phyloP scores from a whole-genome alignment of 768 basidiomycete species.

The Phlegmacium glaucopus region DNA sequence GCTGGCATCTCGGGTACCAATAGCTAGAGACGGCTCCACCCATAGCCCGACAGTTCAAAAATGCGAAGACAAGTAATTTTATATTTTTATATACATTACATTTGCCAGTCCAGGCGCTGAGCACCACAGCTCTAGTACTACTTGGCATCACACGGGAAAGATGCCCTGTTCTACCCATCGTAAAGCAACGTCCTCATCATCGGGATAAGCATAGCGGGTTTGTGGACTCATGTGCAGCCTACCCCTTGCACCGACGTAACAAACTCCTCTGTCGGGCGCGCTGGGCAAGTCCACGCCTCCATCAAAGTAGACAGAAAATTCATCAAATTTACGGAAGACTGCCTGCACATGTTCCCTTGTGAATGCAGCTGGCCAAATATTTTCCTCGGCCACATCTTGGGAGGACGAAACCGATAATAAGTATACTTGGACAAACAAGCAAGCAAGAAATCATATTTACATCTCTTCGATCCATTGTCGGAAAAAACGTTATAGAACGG shows the following conservation, averaged over 20 bases:
- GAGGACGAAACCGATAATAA: neutral
- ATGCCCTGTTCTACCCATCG: slow-evolving; percentile 28
- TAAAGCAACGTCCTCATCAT: slow-evolving; percentile 38
- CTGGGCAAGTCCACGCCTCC: slow-evolving; percentile 2
- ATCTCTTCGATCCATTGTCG: slow-evolving; percentile 32
- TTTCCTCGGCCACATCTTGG: slow-evolving; percentile 34
- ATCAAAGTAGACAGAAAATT: slow-evolving; percentile 1
- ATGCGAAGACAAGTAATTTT: too few species aligned
- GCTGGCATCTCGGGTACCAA: slow-evolving; percentile 15
- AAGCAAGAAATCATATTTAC: slow-evolving; percentile 24
- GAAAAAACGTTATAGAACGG: slow-evolving; percentile 45
- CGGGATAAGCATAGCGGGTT: slow-evolving; percentile 38
- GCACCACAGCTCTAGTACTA: too few species aligned
- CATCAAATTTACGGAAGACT: neutral
- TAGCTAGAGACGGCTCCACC: neutral
- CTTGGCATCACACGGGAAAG: neutral
- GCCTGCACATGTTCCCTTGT: slow-evolving; percentile 1
- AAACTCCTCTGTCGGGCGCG: slow-evolving; percentile 3
- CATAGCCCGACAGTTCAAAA: too few species aligned
- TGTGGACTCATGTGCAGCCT: slow-evolving; percentile 42
- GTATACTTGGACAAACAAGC: too few species aligned
- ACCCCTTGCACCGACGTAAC: slow-evolving; percentile 20
- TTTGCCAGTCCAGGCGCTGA: neutral
- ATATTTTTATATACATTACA: neutral
- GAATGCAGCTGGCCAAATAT: slow-evolving; percentile 21